Conservation (phyloP, 2,329 filamentous ascomycete genomes). For the Hymenoscyphus fraxineus region DNA sequence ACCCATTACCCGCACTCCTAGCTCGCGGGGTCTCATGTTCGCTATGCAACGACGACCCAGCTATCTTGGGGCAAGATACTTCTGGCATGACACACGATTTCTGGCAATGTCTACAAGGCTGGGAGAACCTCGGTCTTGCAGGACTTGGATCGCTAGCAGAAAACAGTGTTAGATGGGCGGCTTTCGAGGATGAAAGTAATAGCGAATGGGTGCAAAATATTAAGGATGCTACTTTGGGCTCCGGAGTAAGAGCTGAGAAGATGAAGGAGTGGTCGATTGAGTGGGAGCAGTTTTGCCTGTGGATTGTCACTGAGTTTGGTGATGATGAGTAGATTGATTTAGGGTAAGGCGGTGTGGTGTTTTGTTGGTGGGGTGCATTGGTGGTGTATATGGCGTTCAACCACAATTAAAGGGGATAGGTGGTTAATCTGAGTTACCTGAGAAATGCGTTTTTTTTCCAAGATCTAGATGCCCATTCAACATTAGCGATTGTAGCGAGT, state of each 20-base stretch:
- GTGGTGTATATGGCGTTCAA: constrained; percentile 13
- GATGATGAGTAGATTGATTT: constrained; percentile 34
- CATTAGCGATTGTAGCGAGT: constrained; percentile 16
- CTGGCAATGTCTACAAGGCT: constrained; percentile 88
- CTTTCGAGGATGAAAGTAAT: constrained; percentile 73
- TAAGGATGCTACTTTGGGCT: constrained; percentile 68
- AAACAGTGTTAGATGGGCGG: constrained; percentile 87
- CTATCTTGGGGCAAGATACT: constrained; percentile 77
- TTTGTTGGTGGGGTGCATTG: constrained; percentile 1
- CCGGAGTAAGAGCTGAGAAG: constrained; percentile 65
- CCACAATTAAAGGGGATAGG: constrained; percentile 4
- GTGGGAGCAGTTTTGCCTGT: constrained; percentile 89
- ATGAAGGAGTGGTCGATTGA: constrained; percentile 74
- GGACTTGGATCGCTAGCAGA: constrained; percentile 84
- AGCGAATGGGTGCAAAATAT: constrained; percentile 71
- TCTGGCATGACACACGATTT: constrained; percentile 88
- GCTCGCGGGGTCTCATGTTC: constrained; percentile 79
- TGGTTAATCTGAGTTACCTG: constrained; percentile 1
- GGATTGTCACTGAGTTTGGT: constrained; percentile 76
- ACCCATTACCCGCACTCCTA: constrained; percentile 79
- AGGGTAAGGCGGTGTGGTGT: background rate
- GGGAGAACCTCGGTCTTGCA: constrained; percentile 85
- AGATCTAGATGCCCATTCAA: constrained; percentile 22
- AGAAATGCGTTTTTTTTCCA: background rate
- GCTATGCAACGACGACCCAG: constrained; percentile 87